Percentiles rank a stretch among this genome's conserved stretches.
Evolutionary conservation across 768 basidiomycete genomes (phyloP).

Genomic region (Boletus sp.): DNA sequence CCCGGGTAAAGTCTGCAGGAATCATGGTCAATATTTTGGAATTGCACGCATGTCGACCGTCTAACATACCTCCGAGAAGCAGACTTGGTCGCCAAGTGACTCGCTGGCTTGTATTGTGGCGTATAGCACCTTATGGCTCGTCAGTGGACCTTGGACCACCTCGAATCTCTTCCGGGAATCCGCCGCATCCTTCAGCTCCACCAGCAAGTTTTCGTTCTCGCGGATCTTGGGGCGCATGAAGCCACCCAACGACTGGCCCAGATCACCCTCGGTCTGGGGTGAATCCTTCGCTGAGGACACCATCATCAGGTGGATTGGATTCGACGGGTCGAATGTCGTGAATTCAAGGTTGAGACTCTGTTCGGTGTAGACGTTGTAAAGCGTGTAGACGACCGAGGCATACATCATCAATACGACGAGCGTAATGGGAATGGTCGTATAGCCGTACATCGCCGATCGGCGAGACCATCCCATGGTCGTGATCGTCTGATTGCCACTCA

Average conservation of each 20-base stretch:
- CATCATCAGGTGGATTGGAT: conserved; percentile 6
- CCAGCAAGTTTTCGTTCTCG: background rate
- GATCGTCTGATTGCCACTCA: background rate
- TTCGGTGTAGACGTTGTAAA: background rate
- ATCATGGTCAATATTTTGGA: background rate
- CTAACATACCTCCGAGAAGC: background rate
- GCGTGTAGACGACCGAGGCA: conserved; percentile 4
- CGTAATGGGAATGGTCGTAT: conserved; percentile 5
- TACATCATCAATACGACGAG: conserved; percentile 3
- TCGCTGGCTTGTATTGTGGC: no score
- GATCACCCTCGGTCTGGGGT: background rate
- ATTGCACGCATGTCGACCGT: background rate
- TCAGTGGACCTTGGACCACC: background rate
- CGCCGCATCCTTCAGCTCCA: background rate
- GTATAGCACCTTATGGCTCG: no score
- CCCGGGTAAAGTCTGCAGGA: no score
- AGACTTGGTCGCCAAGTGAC: no score
- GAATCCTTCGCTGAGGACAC: background rate
- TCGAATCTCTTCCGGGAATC: background rate
- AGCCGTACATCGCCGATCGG: background rate
- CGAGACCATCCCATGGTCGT: conserved; percentile 3
- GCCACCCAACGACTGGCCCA: background rate
- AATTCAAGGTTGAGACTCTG: background rate
- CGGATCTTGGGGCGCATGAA: background rate
- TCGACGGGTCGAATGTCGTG: conserved; percentile 4